Conservation (phyloP, 78 protist species). For the Dictyostelium citrinum region DNA sequence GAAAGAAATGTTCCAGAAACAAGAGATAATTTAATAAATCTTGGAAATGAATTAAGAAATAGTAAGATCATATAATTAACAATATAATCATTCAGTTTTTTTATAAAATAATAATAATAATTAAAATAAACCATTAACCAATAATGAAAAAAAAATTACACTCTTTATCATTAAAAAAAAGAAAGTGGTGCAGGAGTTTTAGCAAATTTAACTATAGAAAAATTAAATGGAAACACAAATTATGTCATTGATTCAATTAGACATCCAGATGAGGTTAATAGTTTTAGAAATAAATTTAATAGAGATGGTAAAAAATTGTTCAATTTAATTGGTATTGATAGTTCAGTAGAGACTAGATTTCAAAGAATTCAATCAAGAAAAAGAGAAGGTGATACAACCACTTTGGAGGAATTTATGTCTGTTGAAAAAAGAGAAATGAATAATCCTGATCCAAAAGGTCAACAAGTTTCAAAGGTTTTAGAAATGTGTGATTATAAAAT, state of each 20-base stretch:
- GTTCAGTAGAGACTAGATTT: background rate
- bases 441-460: slow-evolving; percentile 75
- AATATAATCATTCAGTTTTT: too few species aligned
- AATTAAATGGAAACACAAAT: background rate
- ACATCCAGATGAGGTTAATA: slow-evolving; percentile 70
- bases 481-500: slow-evolving; percentile 10
- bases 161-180: background rate
- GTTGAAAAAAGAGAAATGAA: slow-evolving; percentile 41
- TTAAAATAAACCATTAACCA: too few species aligned
- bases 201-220: slow-evolving; percentile 15
- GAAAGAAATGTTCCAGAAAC: slow-evolving; percentile 28
- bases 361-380: slow-evolving; percentile 13
- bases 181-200: slow-evolving; percentile 56
- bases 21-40: slow-evolving; percentile 39
- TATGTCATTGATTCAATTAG: slow-evolving; percentile 73
- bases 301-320: background rate
- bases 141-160: background rate
- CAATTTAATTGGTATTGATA: slow-evolving; percentile 19
- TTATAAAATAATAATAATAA: too few species aligned
- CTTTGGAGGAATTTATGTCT: background rate
- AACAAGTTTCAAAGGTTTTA: slow-evolving; percentile 41
- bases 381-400: slow-evolving; percentile 20
- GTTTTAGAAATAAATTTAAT: slow-evolving; percentile 21
- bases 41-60: slow-evolving; percentile 70
- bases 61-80: too few species aligned